Base-by-base conservation (phyloP, 1,284 basidiomycete species). In the Anthracocystis panici-leucophaei region DNA sequence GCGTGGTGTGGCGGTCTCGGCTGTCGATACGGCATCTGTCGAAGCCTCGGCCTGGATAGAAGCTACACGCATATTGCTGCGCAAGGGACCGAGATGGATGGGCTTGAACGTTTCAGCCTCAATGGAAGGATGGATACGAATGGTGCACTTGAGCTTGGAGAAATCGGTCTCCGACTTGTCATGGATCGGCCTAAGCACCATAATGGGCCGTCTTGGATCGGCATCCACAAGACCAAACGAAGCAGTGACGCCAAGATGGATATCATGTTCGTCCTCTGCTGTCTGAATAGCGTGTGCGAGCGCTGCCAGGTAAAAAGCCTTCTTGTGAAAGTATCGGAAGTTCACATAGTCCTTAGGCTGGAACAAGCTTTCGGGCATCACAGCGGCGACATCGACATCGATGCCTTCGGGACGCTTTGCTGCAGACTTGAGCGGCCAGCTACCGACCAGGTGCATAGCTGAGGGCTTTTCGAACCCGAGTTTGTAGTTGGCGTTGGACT, bases 311-410 rank as follows among this genome's bases (percentile, higher is more conserved):
- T 95, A 99, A 84, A 92, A 95, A 0, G 93, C 92, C 46, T 93
- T 89, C 86, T 99, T 99, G 85, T 96, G 92, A 83, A 96, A 95
- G 86, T 93, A 95, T 20, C 97, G 90, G 38, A 91, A 90, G 82
- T 95, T 92, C 60, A 95, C 87, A 76, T 95, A 93, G 84, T 99
- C 96, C 85, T 98, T 99, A 78, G 95, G 93, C 86, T 97, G 94
- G 81, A 99, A 95, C 27, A 97, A 86, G 48, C 79, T 82, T 90
- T 94, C 79, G 4, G 69, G 71, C 84, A 85, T 82, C 21, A 80
- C 70, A 38, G 83, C 80, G 7, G 75, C 78, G 25, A 84, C 60
- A 46, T 84, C 82, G 51, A 83, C 80, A 27, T 84, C 77, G 41
- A 82, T 67, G 4, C 77, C 78, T 10, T 77, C 75, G 0, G 79